Evolutionary conservation across 1,284 basidiomycete genomes (phyloP).

Genomic region (Naganishia cerealis): DNA sequence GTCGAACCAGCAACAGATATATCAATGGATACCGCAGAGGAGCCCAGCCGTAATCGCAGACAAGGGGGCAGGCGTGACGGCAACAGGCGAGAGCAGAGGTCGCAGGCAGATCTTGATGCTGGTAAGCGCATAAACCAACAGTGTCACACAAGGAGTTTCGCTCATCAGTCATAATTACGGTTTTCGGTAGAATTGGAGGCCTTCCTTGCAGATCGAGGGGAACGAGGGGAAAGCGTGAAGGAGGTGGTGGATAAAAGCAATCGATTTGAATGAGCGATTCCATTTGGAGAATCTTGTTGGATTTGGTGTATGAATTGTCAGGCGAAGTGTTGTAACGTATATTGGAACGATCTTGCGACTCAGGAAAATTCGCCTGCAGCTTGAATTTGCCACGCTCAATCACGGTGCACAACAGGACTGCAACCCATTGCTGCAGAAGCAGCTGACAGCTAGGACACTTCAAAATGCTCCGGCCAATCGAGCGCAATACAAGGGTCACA

Average conservation of each 20-base stretch:
- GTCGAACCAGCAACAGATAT: neutral
- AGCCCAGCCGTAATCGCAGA: neutral
- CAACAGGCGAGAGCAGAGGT: constrained; percentile 6
- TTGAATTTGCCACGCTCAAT: no score
- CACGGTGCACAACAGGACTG: no score
- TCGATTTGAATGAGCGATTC: constrained; percentile 17
- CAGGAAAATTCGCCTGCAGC: no score
- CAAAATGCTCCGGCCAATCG: no score
- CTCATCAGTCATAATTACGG: neutral
- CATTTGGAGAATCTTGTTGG: neutral
- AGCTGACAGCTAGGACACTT: no score
- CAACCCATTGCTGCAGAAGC: no score
- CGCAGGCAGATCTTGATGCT: constrained; percentile 31
- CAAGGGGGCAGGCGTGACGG: constrained; percentile 1
- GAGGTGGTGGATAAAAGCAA: constrained; percentile 5
- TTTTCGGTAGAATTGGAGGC: constrained; percentile 23
- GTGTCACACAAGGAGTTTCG: neutral
- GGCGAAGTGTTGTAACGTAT: neutral
- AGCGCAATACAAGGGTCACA: no score
- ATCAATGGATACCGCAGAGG: neutral
- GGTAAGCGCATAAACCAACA: constrained; percentile 11
- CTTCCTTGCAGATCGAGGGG: constrained; percentile 23
- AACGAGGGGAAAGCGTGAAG: neutral
- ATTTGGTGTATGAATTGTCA: neutral
- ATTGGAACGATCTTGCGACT: no score